Conservation (phyloP, 345 rosid species). For the Diplotaxis tenuifolia region DNA sequence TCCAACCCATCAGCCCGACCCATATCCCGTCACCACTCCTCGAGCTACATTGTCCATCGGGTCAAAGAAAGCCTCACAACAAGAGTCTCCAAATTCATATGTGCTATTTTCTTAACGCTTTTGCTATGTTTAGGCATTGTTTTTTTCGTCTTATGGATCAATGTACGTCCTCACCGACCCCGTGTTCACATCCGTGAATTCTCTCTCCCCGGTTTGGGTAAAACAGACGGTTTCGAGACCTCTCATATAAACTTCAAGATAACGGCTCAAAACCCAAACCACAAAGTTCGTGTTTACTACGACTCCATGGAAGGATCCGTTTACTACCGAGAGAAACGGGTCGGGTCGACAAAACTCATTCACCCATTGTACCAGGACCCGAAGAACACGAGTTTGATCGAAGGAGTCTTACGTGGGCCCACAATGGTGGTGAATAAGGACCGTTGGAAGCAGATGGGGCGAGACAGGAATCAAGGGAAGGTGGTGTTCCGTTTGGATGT, state of each 20-base stretch:
- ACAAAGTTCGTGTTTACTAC: constrained; percentile 58
- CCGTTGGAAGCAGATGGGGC: constrained; percentile 60
- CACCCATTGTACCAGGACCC: constrained; percentile 61
- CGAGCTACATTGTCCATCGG: constrained; percentile 51
- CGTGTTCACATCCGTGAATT: constrained; percentile 52
- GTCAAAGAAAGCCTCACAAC: constrained; percentile 66
- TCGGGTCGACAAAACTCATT: constrained; percentile 50
- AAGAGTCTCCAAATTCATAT: constrained; percentile 57
- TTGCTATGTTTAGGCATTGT: constrained; percentile 50
- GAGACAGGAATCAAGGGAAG: constrained; percentile 57
- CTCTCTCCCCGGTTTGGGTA: constrained; percentile 49
- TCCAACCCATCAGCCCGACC: constrained; percentile 13
- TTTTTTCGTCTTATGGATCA: constrained; percentile 68
- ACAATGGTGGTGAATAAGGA: constrained; percentile 50
- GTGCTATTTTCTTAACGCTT: constrained; percentile 51
- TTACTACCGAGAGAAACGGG: constrained; percentile 54
- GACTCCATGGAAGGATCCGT: constrained; percentile 52
- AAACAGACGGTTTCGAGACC: constrained; percentile 50
- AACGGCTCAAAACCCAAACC: constrained; percentile 73
- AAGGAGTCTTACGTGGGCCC: constrained; percentile 54
- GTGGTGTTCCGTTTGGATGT: constrained; percentile 63
- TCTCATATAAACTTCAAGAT: constrained; percentile 56
- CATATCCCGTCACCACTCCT: constrained; percentile 39
- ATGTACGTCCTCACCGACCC: constrained; percentile 88
- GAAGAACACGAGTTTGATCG: constrained; percentile 55